Evolutionary conservation across 1,284 basidiomycete genomes (phyloP), one percentile per base, ranked within the genome.

Genomic region (Irpex sp.): DNA sequence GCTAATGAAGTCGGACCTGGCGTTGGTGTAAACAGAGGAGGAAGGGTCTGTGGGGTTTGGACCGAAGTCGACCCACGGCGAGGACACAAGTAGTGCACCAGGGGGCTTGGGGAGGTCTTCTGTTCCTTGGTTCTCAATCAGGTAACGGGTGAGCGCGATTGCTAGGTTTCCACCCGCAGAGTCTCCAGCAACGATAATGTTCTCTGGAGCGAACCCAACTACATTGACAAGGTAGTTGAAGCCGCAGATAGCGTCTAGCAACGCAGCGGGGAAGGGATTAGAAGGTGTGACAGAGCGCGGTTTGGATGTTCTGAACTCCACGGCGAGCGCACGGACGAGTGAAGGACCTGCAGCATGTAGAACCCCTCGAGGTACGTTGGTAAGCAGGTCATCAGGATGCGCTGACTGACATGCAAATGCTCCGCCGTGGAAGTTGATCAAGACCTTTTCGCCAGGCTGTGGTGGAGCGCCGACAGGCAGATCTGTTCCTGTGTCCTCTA

Each of bases 51-150:
- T 79, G 74, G 7, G 77, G 76, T 6, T 64, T 7, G 52, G 65
- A 28, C 77, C 73, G 2, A 86, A 65, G 66, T 90, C 87, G 16
- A 71, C 69, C 83, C 84, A 86, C 0, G 85, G 84, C 1, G 85
- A 86, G 58, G 82, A 72, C 6, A 83, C 74, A n/a, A 89, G 56
- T 12, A 70, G 35, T 35, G 60, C 61, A 4, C 62, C 63, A 10
- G 66, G 58, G 1, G 86, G 84, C 36, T 78, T 74, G 10, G 69
- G 68, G 14, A 65, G 14, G 51, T 21, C 58, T n/a, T 55, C 53
- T 10, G 59, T 23, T 7, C 56, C 33, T 47, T 45, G 42, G 45
- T 63, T 55, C 49, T 65, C 63, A 37, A 67, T 63, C 49, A 75
- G 67, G 63, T 75, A 75, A 7, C 71, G 72, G 5, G 65, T 64